Conservation (phyloP, 345 rosid genomes). For the Eucalyptus coolabah region DNA sequence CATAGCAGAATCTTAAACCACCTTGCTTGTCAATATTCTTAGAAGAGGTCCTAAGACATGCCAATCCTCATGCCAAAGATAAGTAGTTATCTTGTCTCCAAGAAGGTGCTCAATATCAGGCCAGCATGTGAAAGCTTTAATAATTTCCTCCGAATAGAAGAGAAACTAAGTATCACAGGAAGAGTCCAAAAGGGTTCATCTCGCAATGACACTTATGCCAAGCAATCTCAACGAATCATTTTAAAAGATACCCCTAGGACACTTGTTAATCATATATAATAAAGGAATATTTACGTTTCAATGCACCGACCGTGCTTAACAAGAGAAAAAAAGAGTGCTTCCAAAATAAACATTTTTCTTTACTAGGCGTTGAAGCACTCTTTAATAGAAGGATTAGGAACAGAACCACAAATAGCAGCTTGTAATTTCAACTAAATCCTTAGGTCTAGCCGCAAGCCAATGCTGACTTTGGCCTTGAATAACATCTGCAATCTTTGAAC, state of each 20-base stretch:
- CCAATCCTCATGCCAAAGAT: background rate
- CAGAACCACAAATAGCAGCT: background rate
- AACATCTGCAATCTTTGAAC: background rate
- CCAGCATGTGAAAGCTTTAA: background rate
- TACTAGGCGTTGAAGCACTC: background rate
- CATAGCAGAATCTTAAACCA: background rate
- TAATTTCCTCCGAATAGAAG: fast-evolving
- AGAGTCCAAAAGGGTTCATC: background rate
- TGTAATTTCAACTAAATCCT: background rate
- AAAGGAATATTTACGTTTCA: background rate
- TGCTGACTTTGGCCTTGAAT: background rate
- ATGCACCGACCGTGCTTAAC: fast-evolving
- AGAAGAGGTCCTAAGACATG: background rate
- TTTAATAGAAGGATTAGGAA: background rate
- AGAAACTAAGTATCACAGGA: background rate
- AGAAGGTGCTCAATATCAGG: background rate
- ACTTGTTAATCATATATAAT: background rate
- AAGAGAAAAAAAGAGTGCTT: background rate
- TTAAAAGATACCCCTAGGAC: fast-evolving
- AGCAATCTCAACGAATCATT: fast-evolving
- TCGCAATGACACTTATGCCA: fast-evolving
- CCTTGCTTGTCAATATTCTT: background rate
- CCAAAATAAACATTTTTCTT: background rate
- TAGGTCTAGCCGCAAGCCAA: background rate
- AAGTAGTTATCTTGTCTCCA: background rate